Base-by-base conservation (phyloP, 352 stramenopile genomes). In the Globisporangium radiosum region DNA sequence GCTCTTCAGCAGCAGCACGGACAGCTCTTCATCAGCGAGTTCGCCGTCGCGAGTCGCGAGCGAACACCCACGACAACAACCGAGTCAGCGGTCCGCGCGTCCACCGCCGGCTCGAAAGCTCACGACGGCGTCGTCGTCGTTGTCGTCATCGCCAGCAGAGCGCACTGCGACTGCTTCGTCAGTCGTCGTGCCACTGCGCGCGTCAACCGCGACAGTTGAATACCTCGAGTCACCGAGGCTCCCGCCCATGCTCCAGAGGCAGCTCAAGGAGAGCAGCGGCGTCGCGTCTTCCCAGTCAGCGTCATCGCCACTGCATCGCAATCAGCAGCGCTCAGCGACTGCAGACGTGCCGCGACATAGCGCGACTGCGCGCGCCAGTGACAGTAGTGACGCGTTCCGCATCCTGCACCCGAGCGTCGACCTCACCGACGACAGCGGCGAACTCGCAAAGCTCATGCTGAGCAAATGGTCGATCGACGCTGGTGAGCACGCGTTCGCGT, bases 391-490 rank as follows among this genome's bases (percentile, higher is more conserved):
- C 25, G 76, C 77, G 51, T 87, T 90, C 45, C 66, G 69, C 7
- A 64, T 87, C 11, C 53, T 91, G 25, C 81, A 88, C 33, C 78
- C 81, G 42, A 73, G 57, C 44, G 66, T 91, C 15, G 78, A 89
- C 53, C 47, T 76, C 10, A 69, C 62, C 38, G 78, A 88, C 54
- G 71, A 86, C 44, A 81, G 56, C 9, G 81, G 73, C 42, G 78
- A 88, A 49, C 67, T 88, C 39, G 80, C 78, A 14, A 62, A 72
- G 36, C 59, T 88, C 25, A 65, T 91, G 70, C 69, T 89, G 15
- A 75, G 61, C 70, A 73, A 81, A n/a, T 91, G 81, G 81, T 91
- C 81, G 5, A 61, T 84, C 1, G 63, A 88, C 55, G 56, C 69
- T 1, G 75, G 75, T 11, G 78, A 91, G 55, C 51, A 75, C 15